A percentile compares a stretch with the other conserved stretches of the same genome.
Conservation (phyloP, 1,284 basidiomycete genomes). For the Leccinum solheimii region DNA sequence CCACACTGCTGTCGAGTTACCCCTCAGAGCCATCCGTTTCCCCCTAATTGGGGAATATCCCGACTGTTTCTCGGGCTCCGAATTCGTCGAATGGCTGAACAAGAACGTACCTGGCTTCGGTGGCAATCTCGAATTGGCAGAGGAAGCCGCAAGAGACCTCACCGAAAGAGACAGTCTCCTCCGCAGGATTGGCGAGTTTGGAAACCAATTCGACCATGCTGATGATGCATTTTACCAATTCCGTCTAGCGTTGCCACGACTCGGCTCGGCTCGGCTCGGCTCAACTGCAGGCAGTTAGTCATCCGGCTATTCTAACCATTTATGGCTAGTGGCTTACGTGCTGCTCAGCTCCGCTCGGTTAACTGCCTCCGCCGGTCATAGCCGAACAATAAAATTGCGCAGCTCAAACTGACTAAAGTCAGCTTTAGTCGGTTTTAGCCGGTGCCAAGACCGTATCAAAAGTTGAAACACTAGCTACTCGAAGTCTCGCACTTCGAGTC, state of each 20-base stretch:
- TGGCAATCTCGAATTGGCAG: constrained; percentile 73
- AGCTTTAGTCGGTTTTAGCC: no score
- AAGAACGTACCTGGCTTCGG: constrained; percentile 69
- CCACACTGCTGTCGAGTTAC: constrained; percentile 63
- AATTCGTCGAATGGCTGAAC: constrained; percentile 75
- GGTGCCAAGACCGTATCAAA: no score
- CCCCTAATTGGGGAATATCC: constrained; percentile 83
- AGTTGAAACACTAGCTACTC: no score
- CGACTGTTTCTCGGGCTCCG: constrained; percentile 41
- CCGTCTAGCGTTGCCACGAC: constrained; percentile 6
- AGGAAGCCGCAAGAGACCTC: constrained; percentile 76
- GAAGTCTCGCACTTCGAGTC: no score
- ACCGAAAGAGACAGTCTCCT: constrained; percentile 75
- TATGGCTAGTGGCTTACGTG: no score
- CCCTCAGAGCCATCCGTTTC: constrained; percentile 57
- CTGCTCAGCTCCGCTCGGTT: no score
- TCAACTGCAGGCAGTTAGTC: no score
- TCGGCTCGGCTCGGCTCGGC: no score
- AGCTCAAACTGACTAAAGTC: no score
- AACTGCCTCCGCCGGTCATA: no score
- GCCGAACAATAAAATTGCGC: no score
- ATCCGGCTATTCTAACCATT: no score
- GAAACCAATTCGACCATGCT: constrained; percentile 72
- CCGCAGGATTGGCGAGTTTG: constrained; percentile 76
- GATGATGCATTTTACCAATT: constrained; percentile 82